A percentile compares a stretch with the other conserved stretches of the same genome.
Conservation (phyloP, 371 early-diverging fungal genomes). For the Coemansia linderi region DNA sequence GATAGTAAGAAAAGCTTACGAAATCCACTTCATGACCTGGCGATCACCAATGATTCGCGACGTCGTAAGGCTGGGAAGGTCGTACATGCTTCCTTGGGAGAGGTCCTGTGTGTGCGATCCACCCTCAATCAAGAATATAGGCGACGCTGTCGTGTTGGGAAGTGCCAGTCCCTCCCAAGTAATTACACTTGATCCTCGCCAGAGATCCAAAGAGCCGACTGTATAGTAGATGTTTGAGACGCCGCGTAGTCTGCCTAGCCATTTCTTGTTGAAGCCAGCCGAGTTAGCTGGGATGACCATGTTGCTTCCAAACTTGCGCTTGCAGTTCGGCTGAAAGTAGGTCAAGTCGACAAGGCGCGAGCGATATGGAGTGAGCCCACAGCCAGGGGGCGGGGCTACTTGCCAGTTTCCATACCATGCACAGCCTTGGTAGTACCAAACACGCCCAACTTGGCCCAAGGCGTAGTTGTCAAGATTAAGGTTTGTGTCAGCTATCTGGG, state of each 20-base stretch:
- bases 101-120: slow-evolving; percentile 24
- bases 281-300: slow-evolving; percentile 45
- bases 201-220: slow-evolving; percentile 13
- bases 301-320: slow-evolving; percentile 54
- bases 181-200: slow-evolving; percentile 15
- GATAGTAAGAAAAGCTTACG: neutral
- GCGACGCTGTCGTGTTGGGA: slow-evolving; percentile 1
- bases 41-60: slow-evolving; percentile 7
- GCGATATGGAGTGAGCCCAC: slow-evolving; percentile 24
- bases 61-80: slow-evolving; percentile 1
- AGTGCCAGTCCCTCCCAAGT: slow-evolving; percentile 3
- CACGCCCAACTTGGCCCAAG: slow-evolving; percentile 29
- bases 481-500: slow-evolving; percentile 23
- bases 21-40: slow-evolving; percentile 16
- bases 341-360: slow-evolving; percentile 50
- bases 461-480: slow-evolving; percentile 13
- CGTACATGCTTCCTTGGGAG: neutral
- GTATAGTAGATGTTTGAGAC: slow-evolving; percentile 20
- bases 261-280: slow-evolving; percentile 50
- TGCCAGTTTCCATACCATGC: slow-evolving; percentile 69
- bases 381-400: slow-evolving; percentile 44
- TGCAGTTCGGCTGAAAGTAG: slow-evolving; percentile 56
- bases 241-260: slow-evolving; percentile 14
- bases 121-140: slow-evolving; percentile 12
- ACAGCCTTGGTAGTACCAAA: slow-evolving; percentile 66